Conservation (phyloP, 306 rosid genomes). For the Trifolium repens region DNA sequence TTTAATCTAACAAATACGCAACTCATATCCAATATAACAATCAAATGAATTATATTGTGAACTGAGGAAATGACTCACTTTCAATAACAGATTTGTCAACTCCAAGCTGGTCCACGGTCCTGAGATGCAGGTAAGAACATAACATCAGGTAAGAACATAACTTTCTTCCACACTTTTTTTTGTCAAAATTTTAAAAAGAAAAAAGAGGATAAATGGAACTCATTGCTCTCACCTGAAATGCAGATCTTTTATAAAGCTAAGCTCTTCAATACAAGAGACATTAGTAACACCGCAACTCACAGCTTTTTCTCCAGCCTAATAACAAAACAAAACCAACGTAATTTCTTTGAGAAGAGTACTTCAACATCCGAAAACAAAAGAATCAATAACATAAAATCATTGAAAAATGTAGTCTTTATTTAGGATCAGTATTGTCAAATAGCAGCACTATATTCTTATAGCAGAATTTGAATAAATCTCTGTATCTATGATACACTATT, state of each 20-base stretch:
- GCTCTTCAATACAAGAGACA: constrained; percentile 70
- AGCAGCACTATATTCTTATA: background rate
- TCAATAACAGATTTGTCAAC: constrained; percentile 65
- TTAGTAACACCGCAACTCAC: constrained; percentile 85
- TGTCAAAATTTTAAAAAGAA: constrained; percentile 12
- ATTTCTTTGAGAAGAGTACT: constrained; percentile 23
- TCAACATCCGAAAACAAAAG: background rate
- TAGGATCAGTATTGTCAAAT: background rate
- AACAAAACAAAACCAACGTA: constrained; percentile 24
- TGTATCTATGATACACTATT: background rate
- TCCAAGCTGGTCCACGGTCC: constrained; percentile 76
- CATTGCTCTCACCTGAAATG: constrained; percentile 64
- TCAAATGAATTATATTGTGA: constrained; percentile 3
- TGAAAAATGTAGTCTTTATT: background rate
- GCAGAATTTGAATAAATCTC: background rate
- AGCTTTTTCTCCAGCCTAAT: constrained; percentile 95
- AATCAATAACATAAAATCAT: background rate
- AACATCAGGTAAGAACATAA: background rate
- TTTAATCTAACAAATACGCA: background rate
- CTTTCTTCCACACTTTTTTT: background rate
- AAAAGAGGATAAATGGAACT: constrained; percentile 3
- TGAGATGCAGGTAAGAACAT: constrained; percentile 35
- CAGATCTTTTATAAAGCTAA: constrained; percentile 70
- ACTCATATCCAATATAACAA: constrained; percentile 27
- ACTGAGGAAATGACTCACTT: constrained; percentile 56